phyloP scores from a whole-genome alignment of 2,329 filamentous ascomycete species.

The Talaromyces sp. region DNA sequence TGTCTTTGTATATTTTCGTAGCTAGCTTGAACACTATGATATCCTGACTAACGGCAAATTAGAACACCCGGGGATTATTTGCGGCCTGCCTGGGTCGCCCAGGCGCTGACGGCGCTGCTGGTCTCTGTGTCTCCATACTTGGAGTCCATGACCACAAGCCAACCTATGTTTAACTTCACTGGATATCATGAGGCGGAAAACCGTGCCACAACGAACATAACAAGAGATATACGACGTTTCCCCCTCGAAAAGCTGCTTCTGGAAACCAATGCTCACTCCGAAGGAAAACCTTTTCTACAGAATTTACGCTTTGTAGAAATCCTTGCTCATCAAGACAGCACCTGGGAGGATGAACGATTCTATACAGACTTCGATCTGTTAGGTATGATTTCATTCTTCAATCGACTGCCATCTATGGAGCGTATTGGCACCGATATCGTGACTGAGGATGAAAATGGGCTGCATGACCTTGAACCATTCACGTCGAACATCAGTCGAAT shows the following conservation, averaged over 20 bases:
- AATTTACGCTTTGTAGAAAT: constrained; percentile 21
- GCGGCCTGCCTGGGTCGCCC: constrained; percentile 17
- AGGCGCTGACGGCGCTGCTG: constrained; percentile 23
- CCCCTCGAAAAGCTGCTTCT: constrained; percentile 20
- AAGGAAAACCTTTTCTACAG: constrained; percentile 17
- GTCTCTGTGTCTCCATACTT: constrained; percentile 24
- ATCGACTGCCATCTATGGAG: constrained; percentile 24
- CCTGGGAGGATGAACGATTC: constrained; percentile 8
- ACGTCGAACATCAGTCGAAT: constrained; percentile 22
- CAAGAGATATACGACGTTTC: background rate
- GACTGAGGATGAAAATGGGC: background rate
- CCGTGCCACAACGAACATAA: background rate
- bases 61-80: background rate
- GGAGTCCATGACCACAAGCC: constrained; percentile 19
- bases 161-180: constrained; percentile 8
- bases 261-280: constrained; percentile 8
- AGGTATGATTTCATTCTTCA: constrained; percentile 16
- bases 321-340: constrained; percentile 1
- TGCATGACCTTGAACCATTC: background rate
- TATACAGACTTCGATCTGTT: constrained; percentile 20
- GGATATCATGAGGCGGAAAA: background rate
- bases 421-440: constrained; percentile 20
- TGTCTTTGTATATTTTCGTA: background rate
- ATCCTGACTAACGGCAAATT: background rate
- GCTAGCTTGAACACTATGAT: background rate